Evolutionary conservation across 768 basidiomycete genomes (phyloP).

Genomic region (Leccinellum albellum): DNA sequence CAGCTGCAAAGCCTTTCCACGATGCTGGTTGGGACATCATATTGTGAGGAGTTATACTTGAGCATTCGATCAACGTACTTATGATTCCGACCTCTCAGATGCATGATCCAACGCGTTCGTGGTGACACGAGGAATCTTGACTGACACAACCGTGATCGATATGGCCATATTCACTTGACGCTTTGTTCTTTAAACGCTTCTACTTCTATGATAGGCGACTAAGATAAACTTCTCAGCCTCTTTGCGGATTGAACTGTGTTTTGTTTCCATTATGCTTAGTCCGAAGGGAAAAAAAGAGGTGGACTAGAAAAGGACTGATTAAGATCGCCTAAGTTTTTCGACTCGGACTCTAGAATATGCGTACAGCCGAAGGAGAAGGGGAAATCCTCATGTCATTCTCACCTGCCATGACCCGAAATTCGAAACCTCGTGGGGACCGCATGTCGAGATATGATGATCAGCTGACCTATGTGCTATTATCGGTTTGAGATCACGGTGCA

Average conservation of each 20-base stretch:
- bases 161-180: background rate
- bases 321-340: background rate
- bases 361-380: conserved; percentile 4
- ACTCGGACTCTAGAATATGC: background rate
- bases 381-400: conserved; percentile 7
- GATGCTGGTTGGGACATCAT: conserved; percentile 88
- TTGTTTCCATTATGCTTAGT: background rate
- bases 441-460: conserved; percentile 23
- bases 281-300: background rate
- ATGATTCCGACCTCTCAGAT: conserved; percentile 19
- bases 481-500: conserved; percentile 1
- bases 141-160: background rate
- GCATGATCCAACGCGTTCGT: conserved; percentile 21
- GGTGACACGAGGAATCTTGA: background rate
- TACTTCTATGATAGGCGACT: background rate
- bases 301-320: conserved; percentile 17
- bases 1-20: conserved; percentile 82
- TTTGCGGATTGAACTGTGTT: background rate
- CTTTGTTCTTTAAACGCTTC: background rate
- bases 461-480: conserved; percentile 10
- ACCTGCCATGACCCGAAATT: conserved; percentile 11
- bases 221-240: background rate
- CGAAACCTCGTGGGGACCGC: conserved; percentile 24
- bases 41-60: conserved; percentile 51
- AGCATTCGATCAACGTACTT: conserved; percentile 1